Percentiles rank a stretch among this genome's conserved stretches.
These are phyloP conservation scores for Graphilbum fragrans DNA, from an alignment of 2,329 filamentous ascomycete genomes.

Conservation along the genomic window DNA sequence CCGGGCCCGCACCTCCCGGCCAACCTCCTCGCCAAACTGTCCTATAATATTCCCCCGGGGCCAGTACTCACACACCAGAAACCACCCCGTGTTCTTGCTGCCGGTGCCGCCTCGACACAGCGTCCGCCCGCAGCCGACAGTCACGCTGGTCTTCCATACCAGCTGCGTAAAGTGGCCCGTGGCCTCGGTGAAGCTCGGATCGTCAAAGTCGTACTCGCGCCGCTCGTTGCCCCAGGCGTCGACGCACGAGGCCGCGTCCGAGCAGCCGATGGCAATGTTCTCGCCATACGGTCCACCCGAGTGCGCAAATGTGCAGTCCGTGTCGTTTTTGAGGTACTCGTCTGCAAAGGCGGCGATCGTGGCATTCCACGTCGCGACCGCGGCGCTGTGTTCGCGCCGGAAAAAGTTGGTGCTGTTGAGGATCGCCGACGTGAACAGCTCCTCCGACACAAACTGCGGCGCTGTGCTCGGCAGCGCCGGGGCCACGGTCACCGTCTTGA, in stretches of 20 bases:
- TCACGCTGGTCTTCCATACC: constrained; percentile 53
- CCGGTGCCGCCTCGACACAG: constrained; percentile 19
- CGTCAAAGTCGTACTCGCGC: constrained; percentile 42
- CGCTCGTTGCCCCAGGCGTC: constrained; percentile 55
- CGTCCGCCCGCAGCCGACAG: constrained; percentile 41
- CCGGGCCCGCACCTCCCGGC: constrained; percentile 17
- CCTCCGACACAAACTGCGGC: constrained; percentile 21
- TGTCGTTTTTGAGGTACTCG: constrained; percentile 29
- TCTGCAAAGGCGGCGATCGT: constrained; percentile 45
- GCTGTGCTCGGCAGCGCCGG: constrained; percentile 22
- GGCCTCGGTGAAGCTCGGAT: constrained; percentile 41
- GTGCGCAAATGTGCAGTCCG: constrained; percentile 38
- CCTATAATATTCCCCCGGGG: constrained; percentile 52
- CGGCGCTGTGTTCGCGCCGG: constrained; percentile 49
- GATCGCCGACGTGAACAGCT: constrained; percentile 37
- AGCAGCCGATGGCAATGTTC: constrained; percentile 59
- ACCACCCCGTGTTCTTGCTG: constrained; percentile 37
- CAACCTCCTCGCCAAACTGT: constrained; percentile 34
- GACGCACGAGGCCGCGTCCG: constrained; percentile 42
- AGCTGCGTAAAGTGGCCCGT: constrained; percentile 66
- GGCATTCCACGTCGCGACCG: constrained; percentile 48
- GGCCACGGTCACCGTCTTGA: constrained; percentile 16
- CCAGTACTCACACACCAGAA: constrained; percentile 59
- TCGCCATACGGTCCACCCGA: constrained; percentile 56
- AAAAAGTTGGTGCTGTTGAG: constrained; percentile 57